Evolutionary conservation across 208 protist genomes (phyloP).

Genomic region (Trypanosoma cruzi): DNA sequence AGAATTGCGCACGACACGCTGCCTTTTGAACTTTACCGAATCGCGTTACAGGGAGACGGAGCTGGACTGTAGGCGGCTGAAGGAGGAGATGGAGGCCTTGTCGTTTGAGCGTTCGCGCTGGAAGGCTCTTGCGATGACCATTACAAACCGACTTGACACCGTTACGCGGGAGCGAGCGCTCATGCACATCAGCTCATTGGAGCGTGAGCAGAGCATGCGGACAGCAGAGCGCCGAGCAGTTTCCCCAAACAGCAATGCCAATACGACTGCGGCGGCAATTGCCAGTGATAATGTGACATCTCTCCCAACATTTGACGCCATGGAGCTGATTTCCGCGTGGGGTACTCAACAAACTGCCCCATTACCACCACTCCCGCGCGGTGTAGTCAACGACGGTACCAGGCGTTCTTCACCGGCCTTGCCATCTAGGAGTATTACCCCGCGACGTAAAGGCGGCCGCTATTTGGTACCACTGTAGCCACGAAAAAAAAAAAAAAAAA

Average conservation of each 20-base stretch:
- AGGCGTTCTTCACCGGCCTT: background rate
- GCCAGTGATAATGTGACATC: background rate
- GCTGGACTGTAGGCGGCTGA: constrained; percentile 27
- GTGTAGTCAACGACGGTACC: background rate
- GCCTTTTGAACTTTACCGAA: constrained; percentile 26
- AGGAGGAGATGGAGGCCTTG: constrained; percentile 27
- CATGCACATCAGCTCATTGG: constrained; percentile 14
- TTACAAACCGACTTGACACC: constrained; percentile 28
- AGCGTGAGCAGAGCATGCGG: constrained; percentile 5
- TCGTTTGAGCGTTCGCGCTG: constrained; percentile 39
- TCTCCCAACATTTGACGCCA: background rate
- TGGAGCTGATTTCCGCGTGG: constrained; percentile 7
- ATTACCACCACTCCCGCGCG: background rate
- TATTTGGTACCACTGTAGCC: constrained; percentile 17
- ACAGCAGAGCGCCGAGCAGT: background rate
- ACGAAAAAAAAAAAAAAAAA: background rate
- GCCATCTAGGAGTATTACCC: background rate
- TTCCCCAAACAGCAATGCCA: background rate
- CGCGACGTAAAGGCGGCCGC: constrained; percentile 7
- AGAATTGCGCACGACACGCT: constrained; percentile 21
- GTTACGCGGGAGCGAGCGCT: constrained; percentile 13
- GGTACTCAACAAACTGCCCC: background rate
- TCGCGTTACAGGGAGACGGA: constrained; percentile 31
- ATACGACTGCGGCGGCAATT: background rate
- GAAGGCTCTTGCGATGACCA: constrained; percentile 44